A percentile compares a stretch with the other conserved stretches of the same genome.
Conservation (phyloP, 2,329 filamentous ascomycete species). For the Colletotrichum tamarilloi region DNA sequence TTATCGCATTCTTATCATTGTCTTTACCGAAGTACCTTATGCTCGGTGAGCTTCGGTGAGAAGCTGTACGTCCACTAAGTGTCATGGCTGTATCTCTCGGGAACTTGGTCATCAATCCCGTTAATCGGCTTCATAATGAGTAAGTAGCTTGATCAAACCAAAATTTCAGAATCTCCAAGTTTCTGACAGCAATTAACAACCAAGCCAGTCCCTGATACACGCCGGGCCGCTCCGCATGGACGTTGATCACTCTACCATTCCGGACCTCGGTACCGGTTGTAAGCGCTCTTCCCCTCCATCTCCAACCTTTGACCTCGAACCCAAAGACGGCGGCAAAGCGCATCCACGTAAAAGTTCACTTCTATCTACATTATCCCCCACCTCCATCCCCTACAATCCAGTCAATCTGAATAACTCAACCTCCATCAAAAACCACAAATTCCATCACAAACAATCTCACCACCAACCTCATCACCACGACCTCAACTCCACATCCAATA, state of each 20-base stretch:
- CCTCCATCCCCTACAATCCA: no score
- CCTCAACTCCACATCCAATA: not conserved
- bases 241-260: conserved; percentile 10
- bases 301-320: not conserved
- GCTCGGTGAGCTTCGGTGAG: conserved; percentile 1
- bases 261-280: conserved; percentile 29
- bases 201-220: not conserved
- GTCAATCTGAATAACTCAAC: not conserved
- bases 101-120: not conserved
- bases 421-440: not conserved
- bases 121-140: not conserved
- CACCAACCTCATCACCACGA: not conserved
- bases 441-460: not conserved
- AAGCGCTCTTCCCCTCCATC: conserved; percentile 14
- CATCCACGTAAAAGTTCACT: no score
- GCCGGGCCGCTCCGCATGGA: not conserved
- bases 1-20: not conserved
- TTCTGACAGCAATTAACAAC: not conserved
- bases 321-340: not conserved
- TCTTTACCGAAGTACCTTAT: not conserved
- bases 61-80: not conserved
- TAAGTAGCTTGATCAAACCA: no score
- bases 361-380: no score
- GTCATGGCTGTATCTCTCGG: not conserved
- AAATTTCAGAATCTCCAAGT: no score